A percentile compares a stretch with the other conserved stretches of the same genome.
phyloP scores from a whole-genome alignment of 257 asterid genomes.

The Cynanchum wilfordii region DNA sequence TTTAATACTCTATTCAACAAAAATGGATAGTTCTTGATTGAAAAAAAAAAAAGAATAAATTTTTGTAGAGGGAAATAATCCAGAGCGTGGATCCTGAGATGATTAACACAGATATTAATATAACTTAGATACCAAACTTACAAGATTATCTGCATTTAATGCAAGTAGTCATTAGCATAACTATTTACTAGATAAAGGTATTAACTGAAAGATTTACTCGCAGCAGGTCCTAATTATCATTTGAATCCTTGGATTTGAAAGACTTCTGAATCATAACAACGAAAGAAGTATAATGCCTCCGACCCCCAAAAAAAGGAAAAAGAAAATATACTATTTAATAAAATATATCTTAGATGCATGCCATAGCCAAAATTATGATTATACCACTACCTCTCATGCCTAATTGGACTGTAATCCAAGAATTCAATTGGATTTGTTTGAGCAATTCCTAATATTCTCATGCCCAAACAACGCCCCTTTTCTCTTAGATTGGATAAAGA shows the following conservation, averaged over 20 bases:
- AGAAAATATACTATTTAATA: background rate
- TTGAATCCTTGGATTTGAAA: background rate
- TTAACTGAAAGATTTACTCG: background rate
- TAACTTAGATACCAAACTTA: background rate
- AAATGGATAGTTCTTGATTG: background rate
- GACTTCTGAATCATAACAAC: background rate
- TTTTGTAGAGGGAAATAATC: background rate
- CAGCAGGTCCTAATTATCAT: background rate
- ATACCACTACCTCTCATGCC: background rate
- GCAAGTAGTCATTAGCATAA: background rate
- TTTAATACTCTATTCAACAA: background rate
- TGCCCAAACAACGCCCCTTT: background rate
- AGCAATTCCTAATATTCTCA: background rate
- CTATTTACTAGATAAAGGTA: background rate
- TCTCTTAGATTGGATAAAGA: background rate
- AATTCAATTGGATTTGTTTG: background rate
- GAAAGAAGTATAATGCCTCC: background rate
- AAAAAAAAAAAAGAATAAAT: background rate
- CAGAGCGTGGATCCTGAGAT: background rate
- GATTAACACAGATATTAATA: background rate
- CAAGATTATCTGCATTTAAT: slow-evolving; percentile 1
- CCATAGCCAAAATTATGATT: background rate
- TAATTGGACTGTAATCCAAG: background rate
- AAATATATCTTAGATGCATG: background rate
- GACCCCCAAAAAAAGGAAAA: background rate